These are phyloP conservation scores for Myriosclerotinia scirpicola DNA, from an alignment of 2,329 filamentous ascomycete species.

Conservation along the genomic window DNA sequence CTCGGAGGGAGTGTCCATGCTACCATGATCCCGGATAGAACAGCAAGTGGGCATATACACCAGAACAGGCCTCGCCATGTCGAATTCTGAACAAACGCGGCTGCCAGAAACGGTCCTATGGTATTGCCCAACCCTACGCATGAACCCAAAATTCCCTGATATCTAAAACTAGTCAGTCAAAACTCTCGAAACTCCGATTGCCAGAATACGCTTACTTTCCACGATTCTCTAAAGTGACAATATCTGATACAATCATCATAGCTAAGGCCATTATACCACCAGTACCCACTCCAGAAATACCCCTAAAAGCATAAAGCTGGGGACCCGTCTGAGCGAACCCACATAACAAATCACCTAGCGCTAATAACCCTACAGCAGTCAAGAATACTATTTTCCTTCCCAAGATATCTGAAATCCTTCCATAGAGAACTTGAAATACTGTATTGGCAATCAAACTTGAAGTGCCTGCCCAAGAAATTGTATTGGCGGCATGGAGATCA, in stretches of 20 bases:
- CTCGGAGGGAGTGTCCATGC: slow-evolving; percentile 53
- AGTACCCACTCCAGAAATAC: slow-evolving; percentile 59
- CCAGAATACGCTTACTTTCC: slow-evolving; percentile 48
- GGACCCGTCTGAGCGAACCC: slow-evolving; percentile 55
- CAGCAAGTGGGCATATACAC: slow-evolving; percentile 53
- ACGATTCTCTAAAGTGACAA: slow-evolving; percentile 58
- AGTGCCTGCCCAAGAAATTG: slow-evolving; percentile 57
- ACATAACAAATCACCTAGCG: slow-evolving; percentile 58
- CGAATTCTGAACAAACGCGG: slow-evolving; percentile 42
- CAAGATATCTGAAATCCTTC: slow-evolving; percentile 60
- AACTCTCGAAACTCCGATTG: background rate
- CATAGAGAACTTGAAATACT: slow-evolving; percentile 64
- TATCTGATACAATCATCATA: slow-evolving; percentile 62
- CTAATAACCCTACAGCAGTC: slow-evolving; percentile 52
- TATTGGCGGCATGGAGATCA: slow-evolving; percentile 47
- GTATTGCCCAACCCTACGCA: slow-evolving; percentile 47
- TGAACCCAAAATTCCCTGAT: slow-evolving; percentile 47
- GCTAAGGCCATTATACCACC: slow-evolving; percentile 59
- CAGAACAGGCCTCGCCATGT: slow-evolving; percentile 50
- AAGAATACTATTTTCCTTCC: slow-evolving; percentile 60
- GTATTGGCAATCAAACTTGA: slow-evolving; percentile 57
- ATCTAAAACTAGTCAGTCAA: slow-evolving; percentile 31
- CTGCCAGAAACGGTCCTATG: slow-evolving; percentile 48
- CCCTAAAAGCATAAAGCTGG: slow-evolving; percentile 62
- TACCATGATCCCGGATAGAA: slow-evolving; percentile 47